Percentiles rank a stretch among this genome's conserved stretches.
phyloP scores from a whole-genome alignment of 139 green algal species.

The Eudorina sp. region DNA sequence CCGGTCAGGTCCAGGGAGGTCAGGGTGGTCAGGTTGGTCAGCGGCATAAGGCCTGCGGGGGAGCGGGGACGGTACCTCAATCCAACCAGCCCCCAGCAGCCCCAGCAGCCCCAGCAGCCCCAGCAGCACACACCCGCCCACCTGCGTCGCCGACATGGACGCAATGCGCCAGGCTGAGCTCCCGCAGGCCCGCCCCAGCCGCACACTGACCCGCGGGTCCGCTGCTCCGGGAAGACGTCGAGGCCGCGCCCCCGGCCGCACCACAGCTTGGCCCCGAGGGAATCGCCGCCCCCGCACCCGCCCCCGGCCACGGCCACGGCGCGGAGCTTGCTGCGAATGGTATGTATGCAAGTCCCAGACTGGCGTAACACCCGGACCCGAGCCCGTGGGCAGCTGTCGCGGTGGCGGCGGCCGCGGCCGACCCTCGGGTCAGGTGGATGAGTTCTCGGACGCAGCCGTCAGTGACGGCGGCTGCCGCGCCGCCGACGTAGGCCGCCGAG shows the following conservation, averaged over 20 bases:
- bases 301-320: too few relatives aligned
- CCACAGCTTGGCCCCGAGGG: neutral
- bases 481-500: slow-evolving; percentile 22
- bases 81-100: neutral
- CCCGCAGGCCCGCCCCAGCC: slow-evolving; percentile 22
- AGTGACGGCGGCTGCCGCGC: slow-evolving; percentile 57
- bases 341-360: too few relatives aligned
- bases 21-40: slow-evolving; percentile 50
- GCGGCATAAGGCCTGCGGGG: slow-evolving; percentile 53
- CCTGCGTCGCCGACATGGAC: slow-evolving; percentile 68
- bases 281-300: neutral
- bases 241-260: too few relatives aligned
- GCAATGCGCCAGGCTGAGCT: slow-evolving; percentile 64
- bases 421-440: neutral
- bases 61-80: neutral
- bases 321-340: too few relatives aligned
- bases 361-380: too few relatives aligned
- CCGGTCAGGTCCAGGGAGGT: slow-evolving; percentile 61
- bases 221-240: too few relatives aligned
- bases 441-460: slow-evolving; percentile 59
- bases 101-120: neutral
- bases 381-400: too few relatives aligned
- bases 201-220: neutral
- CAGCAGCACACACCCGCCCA: neutral
- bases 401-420: neutral